Evolutionary conservation across 1,284 basidiomycete genomes (phyloP), one percentile per base, ranked within the genome.

Genomic region (Irpex rosettiformis): DNA sequence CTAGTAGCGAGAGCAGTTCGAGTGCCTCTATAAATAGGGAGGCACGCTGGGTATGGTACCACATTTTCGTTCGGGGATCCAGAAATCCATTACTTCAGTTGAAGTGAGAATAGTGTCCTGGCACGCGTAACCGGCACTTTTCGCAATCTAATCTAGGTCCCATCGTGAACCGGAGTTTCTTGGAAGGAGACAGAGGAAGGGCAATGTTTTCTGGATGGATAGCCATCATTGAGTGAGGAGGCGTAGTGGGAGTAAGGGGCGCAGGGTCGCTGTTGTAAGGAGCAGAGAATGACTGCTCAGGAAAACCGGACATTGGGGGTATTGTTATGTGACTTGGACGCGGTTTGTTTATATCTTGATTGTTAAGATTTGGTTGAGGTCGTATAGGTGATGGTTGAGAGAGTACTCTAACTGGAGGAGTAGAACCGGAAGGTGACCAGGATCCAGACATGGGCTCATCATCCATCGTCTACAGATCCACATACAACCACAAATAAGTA

Each of bases 31-130:
- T 37, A 37, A 37, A 37, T 37, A 37, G 5, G 16, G 33, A 16
- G 16, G 33, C 4, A 37, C 16, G 33, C 3, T 37, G 4, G 5
- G 16, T 37, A n/a, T n/a, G n/a, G n/a, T n/a, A n/a, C n/a, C n/a
- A n/a, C n/a, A n/a, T n/a, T n/a, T n/a, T n/a, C n/a, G n/a, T n/a
- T n/a, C n/a, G n/a, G n/a, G n/a, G n/a, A n/a, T n/a, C n/a, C n/a
- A n/a, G n/a, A n/a, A n/a, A n/a, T n/a, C n/a, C n/a, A n/a, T n/a
- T n/a, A n/a, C n/a, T 28, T 77, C 70, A 85, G 62, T 82, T 79
- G 62, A 85, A 79, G 72, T 91, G 88, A 68, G 84, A 82, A 71
- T 80, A 88, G 67, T 91, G 88, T 3, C 87, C 88, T 66, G 83
- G 84, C 3, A 89, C 78, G 2, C 86, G 84, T 64, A 81, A 68